Percentiles rank a stretch among this genome's conserved stretches.
Conservation (phyloP, 805 yeast genomes). For the Trichomonascus vanleenenianus region DNA sequence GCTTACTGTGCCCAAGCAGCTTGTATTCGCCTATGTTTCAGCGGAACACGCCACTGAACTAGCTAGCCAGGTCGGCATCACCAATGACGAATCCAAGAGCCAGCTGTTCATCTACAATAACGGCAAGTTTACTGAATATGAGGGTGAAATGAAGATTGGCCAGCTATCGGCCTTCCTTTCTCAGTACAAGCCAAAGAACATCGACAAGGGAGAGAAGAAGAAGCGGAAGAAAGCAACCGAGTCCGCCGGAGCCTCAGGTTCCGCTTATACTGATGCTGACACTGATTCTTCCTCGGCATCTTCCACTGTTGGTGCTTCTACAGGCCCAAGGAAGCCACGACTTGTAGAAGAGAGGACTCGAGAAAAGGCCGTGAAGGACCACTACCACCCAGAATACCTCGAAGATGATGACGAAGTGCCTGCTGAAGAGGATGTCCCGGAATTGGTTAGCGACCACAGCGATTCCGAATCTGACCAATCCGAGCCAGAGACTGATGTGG, state of each 20-base stretch:
- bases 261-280: not conserved
- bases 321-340: not conserved
- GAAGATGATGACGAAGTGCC: not conserved
- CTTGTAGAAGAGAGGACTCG: not conserved
- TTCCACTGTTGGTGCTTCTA: not conserved
- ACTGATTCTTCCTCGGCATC: not conserved
- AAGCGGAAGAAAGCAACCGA: not conserved
- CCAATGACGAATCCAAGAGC: conserved; percentile 17
- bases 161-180: conserved; percentile 20
- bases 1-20: conserved; percentile 19
- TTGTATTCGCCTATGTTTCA: conserved; percentile 24
- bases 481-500: not conserved
- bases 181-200: conserved; percentile 4
- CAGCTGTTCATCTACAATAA: conserved; percentile 22
- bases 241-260: not conserved
- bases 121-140: conserved; percentile 19
- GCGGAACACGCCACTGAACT: conserved; percentile 11
- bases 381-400: not conserved
- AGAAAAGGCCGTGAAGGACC: not conserved
- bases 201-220: not conserved
- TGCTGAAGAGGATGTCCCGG: not conserved
- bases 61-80: conserved; percentile 14
- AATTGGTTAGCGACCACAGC: not conserved
- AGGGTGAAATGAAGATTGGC: conserved; percentile 23
- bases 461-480: not conserved